Percentiles rank a stretch among this genome's conserved stretches.
Conservation (phyloP, 441 rosid species). For the Gossypium gossypioides region DNA sequence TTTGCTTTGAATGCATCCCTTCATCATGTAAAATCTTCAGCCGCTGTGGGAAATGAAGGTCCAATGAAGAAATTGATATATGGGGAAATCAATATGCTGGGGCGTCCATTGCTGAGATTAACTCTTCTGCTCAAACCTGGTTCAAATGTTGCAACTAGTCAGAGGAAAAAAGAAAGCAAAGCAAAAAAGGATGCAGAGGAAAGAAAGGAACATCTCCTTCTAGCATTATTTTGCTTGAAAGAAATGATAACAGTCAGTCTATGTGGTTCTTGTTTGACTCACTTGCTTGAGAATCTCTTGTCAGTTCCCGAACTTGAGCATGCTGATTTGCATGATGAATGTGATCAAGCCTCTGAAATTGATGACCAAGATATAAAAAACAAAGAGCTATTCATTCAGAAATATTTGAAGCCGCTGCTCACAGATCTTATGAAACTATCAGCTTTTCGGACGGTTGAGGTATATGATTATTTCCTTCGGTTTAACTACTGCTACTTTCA, state of each 20-base stretch:
- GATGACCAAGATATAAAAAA: constrained; percentile 39
- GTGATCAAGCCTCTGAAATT: constrained; percentile 26
- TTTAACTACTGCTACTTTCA: neutral
- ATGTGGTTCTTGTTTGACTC: constrained; percentile 27
- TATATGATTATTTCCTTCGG: constrained; percentile 14
- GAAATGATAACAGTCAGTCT: constrained; percentile 43
- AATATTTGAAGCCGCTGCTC: constrained; percentile 45
- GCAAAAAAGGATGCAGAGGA: constrained; percentile 38
- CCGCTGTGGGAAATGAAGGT: constrained; percentile 38
- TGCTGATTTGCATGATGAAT: constrained; percentile 30
- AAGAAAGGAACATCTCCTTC: constrained; percentile 44
- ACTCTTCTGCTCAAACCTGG: constrained; percentile 42
- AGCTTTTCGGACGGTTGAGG: constrained; percentile 49
- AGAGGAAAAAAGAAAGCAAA: constrained; percentile 31
- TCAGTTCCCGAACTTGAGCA: constrained; percentile 32
- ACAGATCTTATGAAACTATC: constrained; percentile 40
- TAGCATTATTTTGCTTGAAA: constrained; percentile 58
- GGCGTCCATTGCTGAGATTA: constrained; percentile 51
- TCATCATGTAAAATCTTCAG: constrained; percentile 46
- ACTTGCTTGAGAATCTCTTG: constrained; percentile 53
- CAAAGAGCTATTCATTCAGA: constrained; percentile 36
- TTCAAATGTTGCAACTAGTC: constrained; percentile 19
- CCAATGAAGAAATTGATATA: constrained; percentile 42
- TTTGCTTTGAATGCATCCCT: constrained; percentile 50
- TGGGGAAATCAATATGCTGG: constrained; percentile 53